Percentiles rank a stretch among this genome's conserved stretches.
Conservation (phyloP, 495 filamentous ascomycete species). For the Articulospora tetracladia region DNA sequence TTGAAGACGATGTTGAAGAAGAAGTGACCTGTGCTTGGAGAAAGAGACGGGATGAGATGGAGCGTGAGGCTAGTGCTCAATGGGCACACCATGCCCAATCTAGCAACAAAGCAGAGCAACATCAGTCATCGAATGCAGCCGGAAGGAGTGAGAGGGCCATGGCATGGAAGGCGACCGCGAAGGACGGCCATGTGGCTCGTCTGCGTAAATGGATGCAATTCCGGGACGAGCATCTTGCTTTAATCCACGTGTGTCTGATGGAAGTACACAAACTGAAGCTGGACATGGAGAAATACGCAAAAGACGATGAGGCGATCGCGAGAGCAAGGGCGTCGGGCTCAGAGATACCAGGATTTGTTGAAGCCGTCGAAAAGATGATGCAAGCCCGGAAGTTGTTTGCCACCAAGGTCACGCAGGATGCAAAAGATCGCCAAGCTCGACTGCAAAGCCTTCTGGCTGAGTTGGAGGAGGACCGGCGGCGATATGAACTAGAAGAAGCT, state of each 20-base stretch:
- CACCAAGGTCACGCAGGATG: background rate
- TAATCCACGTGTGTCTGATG: background rate
- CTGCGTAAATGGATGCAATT: background rate
- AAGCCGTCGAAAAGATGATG: background rate
- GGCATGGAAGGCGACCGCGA: background rate
- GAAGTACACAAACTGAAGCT: background rate
- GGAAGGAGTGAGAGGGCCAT: constrained; percentile 5
- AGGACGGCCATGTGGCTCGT: background rate
- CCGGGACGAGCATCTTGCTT: background rate
- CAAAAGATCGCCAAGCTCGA: background rate
- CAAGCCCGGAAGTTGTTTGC: background rate
- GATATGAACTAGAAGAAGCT: constrained; percentile 14
- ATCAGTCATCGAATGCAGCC: constrained; percentile 4
- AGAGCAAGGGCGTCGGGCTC: background rate
- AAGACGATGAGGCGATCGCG: constrained; percentile 9
- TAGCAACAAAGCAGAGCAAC: constrained; percentile 4
- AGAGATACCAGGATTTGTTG: background rate
- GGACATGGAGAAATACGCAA: background rate
- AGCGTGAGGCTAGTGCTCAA: constrained; percentile 12
- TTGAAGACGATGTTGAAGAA: constrained; percentile 3
- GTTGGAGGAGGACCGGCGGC: constrained; percentile 2
- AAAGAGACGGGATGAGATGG: constrained; percentile 7
- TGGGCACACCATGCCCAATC: constrained; percentile 2
- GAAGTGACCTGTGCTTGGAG: background rate
- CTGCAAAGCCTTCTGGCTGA: background rate